phyloP scores from a whole-genome alignment of 73 alveolate genomes.

The Paramecium pentaurelia region DNA sequence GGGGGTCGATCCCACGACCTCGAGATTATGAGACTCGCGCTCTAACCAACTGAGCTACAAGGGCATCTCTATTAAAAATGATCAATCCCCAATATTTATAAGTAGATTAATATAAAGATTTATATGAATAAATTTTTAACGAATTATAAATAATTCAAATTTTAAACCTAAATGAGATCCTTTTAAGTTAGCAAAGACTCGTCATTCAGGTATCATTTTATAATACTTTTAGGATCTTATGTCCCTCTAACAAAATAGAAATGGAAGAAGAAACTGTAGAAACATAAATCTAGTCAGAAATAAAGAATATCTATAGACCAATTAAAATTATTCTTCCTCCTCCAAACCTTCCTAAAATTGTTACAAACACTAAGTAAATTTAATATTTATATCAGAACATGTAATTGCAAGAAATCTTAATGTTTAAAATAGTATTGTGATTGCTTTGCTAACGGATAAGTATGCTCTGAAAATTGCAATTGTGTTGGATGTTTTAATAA shows the following conservation, averaged over 20 bases:
- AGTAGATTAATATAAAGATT: neutral
- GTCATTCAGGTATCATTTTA: slow-evolving; percentile 8
- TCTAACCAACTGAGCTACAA: slow-evolving; percentile 70
- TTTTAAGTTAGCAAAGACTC: slow-evolving; percentile 19
- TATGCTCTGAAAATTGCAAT: slow-evolving; percentile 76
- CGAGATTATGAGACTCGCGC: slow-evolving; percentile 73
- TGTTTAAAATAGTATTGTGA: slow-evolving; percentile 88
- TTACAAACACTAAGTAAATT: neutral
- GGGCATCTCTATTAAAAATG: slow-evolving; percentile 23
- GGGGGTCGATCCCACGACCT: slow-evolving; percentile 70
- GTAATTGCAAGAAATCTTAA: slow-evolving; percentile 84
- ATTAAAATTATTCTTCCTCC: slow-evolving; percentile 30
- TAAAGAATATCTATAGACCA: neutral
- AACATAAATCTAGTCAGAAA: neutral
- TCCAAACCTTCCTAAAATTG: neutral
- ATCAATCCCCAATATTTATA: neutral
- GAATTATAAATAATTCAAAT: slow-evolving; percentile 30
- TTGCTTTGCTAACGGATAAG: slow-evolving; percentile 81
- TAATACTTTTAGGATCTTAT: neutral
- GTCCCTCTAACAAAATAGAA: neutral
- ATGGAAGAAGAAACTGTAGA: slow-evolving; percentile 42
- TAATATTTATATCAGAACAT: neutral
- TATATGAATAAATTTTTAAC: slow-evolving; percentile 2
- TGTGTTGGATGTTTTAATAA: slow-evolving; percentile 78
- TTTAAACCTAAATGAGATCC: slow-evolving; percentile 20